A percentile compares a stretch with the other conserved stretches of the same genome.
Evolutionary conservation across 2,329 filamentous ascomycete species (phyloP).

Genomic region (Cladorrhinum sp.): DNA sequence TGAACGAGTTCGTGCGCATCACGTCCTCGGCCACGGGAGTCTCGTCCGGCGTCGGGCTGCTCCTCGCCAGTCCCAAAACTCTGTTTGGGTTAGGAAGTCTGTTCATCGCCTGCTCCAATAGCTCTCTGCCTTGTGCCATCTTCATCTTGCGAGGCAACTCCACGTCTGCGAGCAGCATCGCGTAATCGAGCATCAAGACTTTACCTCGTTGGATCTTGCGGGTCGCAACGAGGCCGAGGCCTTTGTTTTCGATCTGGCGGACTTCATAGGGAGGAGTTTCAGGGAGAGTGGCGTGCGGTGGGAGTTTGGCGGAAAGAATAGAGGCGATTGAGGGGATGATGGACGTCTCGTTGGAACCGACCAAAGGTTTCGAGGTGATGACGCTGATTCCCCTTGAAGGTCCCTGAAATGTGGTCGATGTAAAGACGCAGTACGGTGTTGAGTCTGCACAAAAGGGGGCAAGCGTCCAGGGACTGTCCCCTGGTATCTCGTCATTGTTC

Average conservation of each 20-base stretch:
- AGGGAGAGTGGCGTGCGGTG: not conserved
- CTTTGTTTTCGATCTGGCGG: conserved; percentile 31
- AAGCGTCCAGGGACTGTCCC: conserved; percentile 29
- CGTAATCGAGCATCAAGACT: conserved; percentile 34
- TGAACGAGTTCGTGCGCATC: conserved; percentile 37
- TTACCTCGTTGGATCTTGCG: conserved; percentile 31
- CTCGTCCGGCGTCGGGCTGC: conserved; percentile 29
- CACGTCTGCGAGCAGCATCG: conserved; percentile 31
- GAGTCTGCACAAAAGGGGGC: conserved; percentile 25
- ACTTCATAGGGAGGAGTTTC: conserved; percentile 30
- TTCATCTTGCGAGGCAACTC: conserved; percentile 22
- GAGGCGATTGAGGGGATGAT: not conserved
- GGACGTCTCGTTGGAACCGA: not conserved
- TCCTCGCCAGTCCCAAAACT: conserved; percentile 31
- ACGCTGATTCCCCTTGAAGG: conserved; percentile 9
- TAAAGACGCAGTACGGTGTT: conserved; percentile 29
- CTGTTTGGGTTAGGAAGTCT: conserved; percentile 27
- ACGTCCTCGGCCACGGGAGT: conserved; percentile 32
- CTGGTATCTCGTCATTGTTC: not conserved
- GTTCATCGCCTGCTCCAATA: conserved; percentile 31
- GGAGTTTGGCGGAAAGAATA: not conserved
- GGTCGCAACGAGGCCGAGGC: conserved; percentile 35
- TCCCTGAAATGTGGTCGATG: conserved; percentile 21
- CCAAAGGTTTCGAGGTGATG: conserved; percentile 1
- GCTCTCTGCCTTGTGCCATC: conserved; percentile 24